Evolutionary conservation across 257 asterid genomes (phyloP), one percentile per base, ranked within the genome.

Genomic region (Rubia yunnanensis): DNA sequence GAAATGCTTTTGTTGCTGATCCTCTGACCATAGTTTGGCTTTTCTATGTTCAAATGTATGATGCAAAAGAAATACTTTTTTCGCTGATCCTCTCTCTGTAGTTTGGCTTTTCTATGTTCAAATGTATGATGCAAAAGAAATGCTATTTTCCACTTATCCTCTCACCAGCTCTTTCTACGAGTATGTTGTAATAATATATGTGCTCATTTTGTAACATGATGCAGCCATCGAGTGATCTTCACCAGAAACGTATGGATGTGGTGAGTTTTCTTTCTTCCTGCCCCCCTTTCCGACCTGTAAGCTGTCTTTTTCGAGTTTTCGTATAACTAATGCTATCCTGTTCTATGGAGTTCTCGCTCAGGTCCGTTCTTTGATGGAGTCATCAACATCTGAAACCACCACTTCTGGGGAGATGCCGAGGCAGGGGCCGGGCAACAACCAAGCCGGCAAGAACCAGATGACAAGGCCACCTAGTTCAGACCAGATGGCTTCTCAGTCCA

Each of bases 201-300:
- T 56, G 39, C 34, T 48, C 22, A 48, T 28, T 64, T 76, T 83
- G 22, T 64, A 74, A 71, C 76, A 60, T 72, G 63, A 46, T 83
- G 94, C 97, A 87, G 97, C 70, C 82, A 64, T 80, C 84, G 28
- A 78, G 79, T 64, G 96, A 88, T 50, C 75, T 57, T 71, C 98
- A 92, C 86, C 80, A 83, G 64, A 90, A 82, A 78, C 99, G 99
- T 66, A 76, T 85, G 73, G 95, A 94, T 72, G 86, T 72, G 80
- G 99, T 94, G 72, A 82, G 83, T 75, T 63, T 11, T 71, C 61
- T 60, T 63, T 32, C 48, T 58, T 63, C n/a, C 35, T 24, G 7
- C 38, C 67, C 34, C 34, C 28, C 49, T 18, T 34, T 62, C 20
- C 32, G 5, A 53, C 30, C 30, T 24, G 54, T 63, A 10, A 32